These are phyloP conservation scores for Mycena venus DNA, from an alignment of 768 basidiomycete genomes.

Conservation along the genomic window DNA sequence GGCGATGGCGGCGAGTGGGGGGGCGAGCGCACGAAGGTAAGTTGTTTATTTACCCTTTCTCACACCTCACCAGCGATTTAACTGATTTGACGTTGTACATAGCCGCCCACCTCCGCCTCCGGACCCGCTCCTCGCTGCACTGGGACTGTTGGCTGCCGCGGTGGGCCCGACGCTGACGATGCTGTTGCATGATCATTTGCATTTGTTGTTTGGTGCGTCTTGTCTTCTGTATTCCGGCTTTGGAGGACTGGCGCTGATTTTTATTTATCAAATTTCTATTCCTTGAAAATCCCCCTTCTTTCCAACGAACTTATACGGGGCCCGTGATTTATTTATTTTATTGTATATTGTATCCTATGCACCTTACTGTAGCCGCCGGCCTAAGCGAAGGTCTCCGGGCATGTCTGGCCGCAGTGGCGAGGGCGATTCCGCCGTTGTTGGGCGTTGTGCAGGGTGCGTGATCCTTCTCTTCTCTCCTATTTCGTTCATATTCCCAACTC, in stretches of 20 bases:
- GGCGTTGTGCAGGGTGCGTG: slow-evolving; percentile 90
- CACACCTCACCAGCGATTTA: no score
- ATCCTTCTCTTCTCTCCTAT: background rate
- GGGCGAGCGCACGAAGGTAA: no score
- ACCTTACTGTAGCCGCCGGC: slow-evolving; percentile 76
- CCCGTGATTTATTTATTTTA: no score
- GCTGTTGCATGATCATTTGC: slow-evolving; percentile 95
- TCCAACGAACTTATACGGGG: no score
- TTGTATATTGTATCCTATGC: no score
- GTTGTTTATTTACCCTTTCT: no score
- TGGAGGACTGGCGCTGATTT: no score
- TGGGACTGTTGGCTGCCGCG: slow-evolving; percentile 94
- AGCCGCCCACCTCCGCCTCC: slow-evolving; percentile 76
- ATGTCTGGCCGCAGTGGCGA: slow-evolving; percentile 86
- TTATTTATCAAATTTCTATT: no score
- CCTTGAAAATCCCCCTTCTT: no score
- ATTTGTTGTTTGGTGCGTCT: slow-evolving; percentile 81
- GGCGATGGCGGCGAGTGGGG: slow-evolving; percentile 52
- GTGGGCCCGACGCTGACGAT: slow-evolving; percentile 97
- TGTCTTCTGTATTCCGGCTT: no score
- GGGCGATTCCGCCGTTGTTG: slow-evolving; percentile 89
- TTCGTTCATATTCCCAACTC: background rate
- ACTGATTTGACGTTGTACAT: background rate
- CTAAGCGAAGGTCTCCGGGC: slow-evolving; percentile 89
- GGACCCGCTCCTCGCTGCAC: slow-evolving; percentile 96